Conservation (phyloP, 768 basidiomycete genomes). For the Psilocybe cyanescens region DNA sequence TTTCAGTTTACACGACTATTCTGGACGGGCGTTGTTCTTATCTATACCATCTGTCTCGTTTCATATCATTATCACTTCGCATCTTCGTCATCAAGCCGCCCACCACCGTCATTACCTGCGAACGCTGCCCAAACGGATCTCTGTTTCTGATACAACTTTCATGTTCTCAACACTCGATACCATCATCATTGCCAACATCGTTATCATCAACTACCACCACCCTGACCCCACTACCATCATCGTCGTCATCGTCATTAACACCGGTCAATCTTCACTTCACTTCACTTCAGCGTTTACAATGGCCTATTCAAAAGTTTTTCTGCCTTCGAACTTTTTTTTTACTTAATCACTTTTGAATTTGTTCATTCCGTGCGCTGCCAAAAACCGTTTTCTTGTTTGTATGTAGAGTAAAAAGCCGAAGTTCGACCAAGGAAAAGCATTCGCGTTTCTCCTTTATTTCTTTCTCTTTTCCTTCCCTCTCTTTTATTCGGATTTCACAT, state of each 20-base stretch:
- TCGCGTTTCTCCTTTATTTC: background rate
- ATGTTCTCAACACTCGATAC: background rate
- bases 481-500: background rate
- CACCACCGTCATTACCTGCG: background rate
- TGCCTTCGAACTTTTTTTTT: background rate
- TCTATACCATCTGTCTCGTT: constrained; percentile 1
- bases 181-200: background rate
- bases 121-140: background rate
- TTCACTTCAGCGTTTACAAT: too few species aligned
- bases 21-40: constrained; percentile 3
- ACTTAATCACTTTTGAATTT: background rate
- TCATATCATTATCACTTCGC: background rate
- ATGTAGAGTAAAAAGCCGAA: background rate
- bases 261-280: background rate
- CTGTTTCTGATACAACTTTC: background rate
- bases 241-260: background rate
- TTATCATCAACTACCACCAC: too few species aligned
- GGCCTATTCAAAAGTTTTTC: background rate
- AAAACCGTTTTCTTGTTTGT: background rate
- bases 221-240: background rate
- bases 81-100: background rate
- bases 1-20: background rate
- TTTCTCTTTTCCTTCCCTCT: background rate
- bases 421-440: background rate
- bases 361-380: background rate